Evolutionary conservation across 805 yeast species (phyloP), one percentile per base, ranked within the genome.

Genomic region (Komagataella mondaviorum): DNA sequence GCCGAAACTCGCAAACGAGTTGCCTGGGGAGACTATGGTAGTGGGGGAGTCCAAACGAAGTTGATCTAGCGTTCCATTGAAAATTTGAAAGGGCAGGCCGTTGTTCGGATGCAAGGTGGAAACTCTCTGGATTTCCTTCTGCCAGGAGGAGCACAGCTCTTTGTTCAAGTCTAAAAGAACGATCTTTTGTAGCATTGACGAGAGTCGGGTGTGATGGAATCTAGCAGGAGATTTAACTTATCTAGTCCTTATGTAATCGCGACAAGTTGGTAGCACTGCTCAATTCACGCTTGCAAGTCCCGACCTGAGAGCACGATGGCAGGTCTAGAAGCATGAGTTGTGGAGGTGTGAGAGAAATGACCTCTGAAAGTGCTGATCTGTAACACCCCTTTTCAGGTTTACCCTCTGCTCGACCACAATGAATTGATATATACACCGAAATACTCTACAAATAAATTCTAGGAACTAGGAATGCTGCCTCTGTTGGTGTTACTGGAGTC

Each of bases 391-490:
- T 24, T 24, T 24, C 7, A 1, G 10, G 36, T 30, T 30, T 6
- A 14, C 5, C 3, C 12, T 30, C 39, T 30, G 12, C 12, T 30
- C 39, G 39, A 30, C 39, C 39, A 10, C 36, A 30, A 8, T 30
- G 6, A 30, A 8, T 30, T 30, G 10, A 30, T 30, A 30, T 30
- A 30, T 10, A 30, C 14, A 30, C 39, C 39, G 2, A 30, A 30
- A 30, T 30, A 30, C 39, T 10, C 39, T 66, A 77, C 52, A 79
- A 67, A 56, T 69, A 71, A 53, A 80, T 69, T 61, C 79, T 80
- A 52, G 81, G 76, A 55, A 79, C 65, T 55, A 78, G 75, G 66
- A 83, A 85, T 50, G 91, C 89, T 46, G 85, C 78, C 18, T 80
- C 71, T 16, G 76, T 65, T 24, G 80, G 74, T 53, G 77, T 67